A percentile compares a stretch with the other conserved stretches of the same genome.
Evolutionary conservation across 208 protist species (phyloP).

Genomic region (Acanthamoeba castellanii): DNA sequence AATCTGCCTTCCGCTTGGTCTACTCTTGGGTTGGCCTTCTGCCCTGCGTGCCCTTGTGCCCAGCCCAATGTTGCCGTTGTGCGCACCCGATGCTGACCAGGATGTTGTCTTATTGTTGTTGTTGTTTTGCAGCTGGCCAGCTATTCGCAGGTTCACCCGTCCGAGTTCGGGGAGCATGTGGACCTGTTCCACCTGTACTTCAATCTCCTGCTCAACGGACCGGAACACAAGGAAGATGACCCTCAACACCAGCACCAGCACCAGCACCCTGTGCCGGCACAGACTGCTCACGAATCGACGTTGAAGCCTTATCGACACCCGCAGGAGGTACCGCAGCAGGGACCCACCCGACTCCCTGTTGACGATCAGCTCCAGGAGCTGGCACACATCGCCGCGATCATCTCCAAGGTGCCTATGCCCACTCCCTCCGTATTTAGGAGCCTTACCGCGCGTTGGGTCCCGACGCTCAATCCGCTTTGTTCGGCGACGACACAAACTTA

Average conservation of each 20-base stretch:
- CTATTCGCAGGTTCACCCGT: slow-evolving; percentile 55
- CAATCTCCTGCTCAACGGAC: slow-evolving; percentile 51
- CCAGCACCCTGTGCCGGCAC: background rate
- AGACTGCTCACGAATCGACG: background rate
- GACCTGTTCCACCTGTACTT: slow-evolving; percentile 59
- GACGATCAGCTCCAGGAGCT: slow-evolving; percentile 45
- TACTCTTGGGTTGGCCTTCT: slow-evolving; percentile 7
- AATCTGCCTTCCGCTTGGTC: slow-evolving; percentile 27
- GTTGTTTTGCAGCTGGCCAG: slow-evolving; percentile 18
- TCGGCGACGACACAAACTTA: background rate
- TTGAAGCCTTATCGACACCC: background rate
- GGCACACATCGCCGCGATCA: background rate
- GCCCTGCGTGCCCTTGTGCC: background rate
- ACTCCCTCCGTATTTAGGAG: too few species aligned
- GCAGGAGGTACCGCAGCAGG: background rate
- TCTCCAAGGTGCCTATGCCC: background rate
- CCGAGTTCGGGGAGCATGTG: slow-evolving; percentile 21
- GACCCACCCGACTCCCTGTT: background rate
- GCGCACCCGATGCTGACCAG: background rate
- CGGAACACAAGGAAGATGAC: background rate
- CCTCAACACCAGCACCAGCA: too few species aligned
- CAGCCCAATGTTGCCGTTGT: background rate
- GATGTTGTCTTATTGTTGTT: background rate
- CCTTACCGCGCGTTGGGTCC: background rate
- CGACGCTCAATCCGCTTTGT: background rate